Evolutionary conservation across 202 grass and related monocot species (phyloP), one percentile per base, ranked within the genome.

Genomic region (Panicum hallii): DNA sequence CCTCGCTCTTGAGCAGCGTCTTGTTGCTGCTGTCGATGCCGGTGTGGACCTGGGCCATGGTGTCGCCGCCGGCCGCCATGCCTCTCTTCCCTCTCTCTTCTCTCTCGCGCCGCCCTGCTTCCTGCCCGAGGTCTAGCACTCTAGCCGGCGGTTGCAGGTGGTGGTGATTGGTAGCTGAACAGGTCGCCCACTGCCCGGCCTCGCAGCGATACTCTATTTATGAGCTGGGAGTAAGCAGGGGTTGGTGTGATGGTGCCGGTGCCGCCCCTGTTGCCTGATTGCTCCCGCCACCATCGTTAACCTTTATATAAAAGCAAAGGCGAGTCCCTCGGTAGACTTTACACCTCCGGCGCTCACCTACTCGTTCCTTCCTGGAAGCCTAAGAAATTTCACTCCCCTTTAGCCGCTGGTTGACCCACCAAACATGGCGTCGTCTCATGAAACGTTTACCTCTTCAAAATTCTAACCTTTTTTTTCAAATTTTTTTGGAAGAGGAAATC

Each of bases 1-100:
- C 75, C 34, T 88, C 76, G 63, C 81, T 85, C 83, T 87, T 77
- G 75, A 91, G 89, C 15, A 91, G 77, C 10, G 69, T 85, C 85
- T 91, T 91, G 82, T n/a, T 78, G 47, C 13, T 17, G 78, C 63
- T 80, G 26, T 65, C 20, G 19, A 44, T 0, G 71, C 71, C 71
- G 15, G 4, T 20, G 71, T 74, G 71, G 48, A 38, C 48, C 71
- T 38, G 71, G 16, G 71, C 48, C 0, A 54, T 53, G 48, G 71
- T 54, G 28, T 74, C 71, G 71, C 71, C 71, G 70, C 8, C 28
- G 28, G 47, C 14, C 15, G 71, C 71, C 71, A 36, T 16, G 28
- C 46, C 0, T 5, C 23, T 60, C n/a, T 23, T 0, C 8, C 8
- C 54, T 57, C 7, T n/a, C 17, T 20, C 52, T 55, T n/a, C 17